These are phyloP conservation scores for Ogataea allantospora DNA, from an alignment of 805 yeast species.

Conservation along the genomic window DNA sequence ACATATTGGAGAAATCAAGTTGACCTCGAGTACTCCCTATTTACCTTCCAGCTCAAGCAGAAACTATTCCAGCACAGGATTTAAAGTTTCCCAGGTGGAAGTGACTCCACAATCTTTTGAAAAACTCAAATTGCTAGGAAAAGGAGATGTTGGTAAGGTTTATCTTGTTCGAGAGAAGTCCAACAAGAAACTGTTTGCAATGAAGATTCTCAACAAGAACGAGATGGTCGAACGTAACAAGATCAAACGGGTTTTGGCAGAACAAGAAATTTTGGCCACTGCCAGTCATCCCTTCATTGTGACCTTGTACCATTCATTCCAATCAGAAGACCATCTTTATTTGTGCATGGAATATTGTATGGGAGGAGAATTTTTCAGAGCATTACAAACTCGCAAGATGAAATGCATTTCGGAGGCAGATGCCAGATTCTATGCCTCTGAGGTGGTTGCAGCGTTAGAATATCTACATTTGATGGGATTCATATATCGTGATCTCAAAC, in stretches of 20 bases:
- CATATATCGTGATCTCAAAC: constrained; percentile 93
- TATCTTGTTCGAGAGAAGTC: constrained; percentile 83
- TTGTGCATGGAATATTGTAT: constrained; percentile 98
- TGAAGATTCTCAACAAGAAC: constrained; percentile 85
- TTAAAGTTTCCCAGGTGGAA: constrained; percentile 69
- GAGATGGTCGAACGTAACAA: constrained; percentile 96
- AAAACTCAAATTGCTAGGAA: constrained; percentile 84
- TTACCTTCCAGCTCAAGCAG: constrained; percentile 34
- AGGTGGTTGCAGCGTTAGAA: constrained; percentile 95
- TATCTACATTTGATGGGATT: constrained; percentile 96
- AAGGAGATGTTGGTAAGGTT: constrained; percentile 98
- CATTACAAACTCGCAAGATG: constrained; percentile 84
- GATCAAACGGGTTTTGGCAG: constrained; percentile 91
- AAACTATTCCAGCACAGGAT: constrained; percentile 71
- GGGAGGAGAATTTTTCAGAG: constrained; percentile 99
- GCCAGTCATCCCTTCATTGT: constrained; percentile 97
- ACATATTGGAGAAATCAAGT: constrained; percentile 39
- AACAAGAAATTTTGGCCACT: constrained; percentile 93
- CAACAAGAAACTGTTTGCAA: constrained; percentile 76
- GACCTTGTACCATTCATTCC: constrained; percentile 93
- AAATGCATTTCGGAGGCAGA: constrained; percentile 85
- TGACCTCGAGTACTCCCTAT: constrained; percentile 16
- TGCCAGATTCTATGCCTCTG: constrained; percentile 93
- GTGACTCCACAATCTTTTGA: constrained; percentile 88
- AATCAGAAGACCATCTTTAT: constrained; percentile 85